phyloP scores from a whole-genome alignment of 1,284 basidiomycete genomes.

The Pholiota adiposa region DNA sequence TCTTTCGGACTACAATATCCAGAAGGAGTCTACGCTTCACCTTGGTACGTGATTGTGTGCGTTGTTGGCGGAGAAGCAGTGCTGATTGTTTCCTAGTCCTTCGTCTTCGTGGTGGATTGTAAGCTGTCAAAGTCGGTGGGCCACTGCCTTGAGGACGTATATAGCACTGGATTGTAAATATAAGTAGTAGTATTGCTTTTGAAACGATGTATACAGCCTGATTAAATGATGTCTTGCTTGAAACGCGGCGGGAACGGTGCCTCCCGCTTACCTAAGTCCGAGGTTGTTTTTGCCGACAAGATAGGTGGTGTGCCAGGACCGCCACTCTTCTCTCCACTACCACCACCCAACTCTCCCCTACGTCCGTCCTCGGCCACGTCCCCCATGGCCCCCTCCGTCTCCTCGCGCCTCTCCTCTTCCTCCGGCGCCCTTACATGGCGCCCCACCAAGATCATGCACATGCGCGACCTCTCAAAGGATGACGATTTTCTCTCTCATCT shows the following conservation, averaged over 20 bases:
- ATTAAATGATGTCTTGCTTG: conserved; percentile 19
- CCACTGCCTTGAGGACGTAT: conserved; percentile 3
- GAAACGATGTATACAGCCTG: conserved; percentile 8
- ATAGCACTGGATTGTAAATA: conserved; percentile 3
- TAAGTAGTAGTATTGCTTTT: background rate
- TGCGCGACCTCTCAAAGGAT: conserved; percentile 82
- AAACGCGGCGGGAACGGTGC: conserved; percentile 12
- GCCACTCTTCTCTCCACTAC: conserved; percentile 21
- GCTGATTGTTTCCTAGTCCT: conserved; percentile 46
- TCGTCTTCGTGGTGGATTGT: conserved; percentile 63
- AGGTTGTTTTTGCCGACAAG: conserved; percentile 25
- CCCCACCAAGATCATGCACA: conserved; percentile 84
- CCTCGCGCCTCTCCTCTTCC: conserved; percentile 33
- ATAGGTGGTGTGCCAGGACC: conserved; percentile 24
- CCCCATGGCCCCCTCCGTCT: conserved; percentile 40
- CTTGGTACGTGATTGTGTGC: conserved; percentile 37
- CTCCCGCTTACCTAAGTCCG: conserved; percentile 29
- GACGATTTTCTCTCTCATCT: conserved; percentile 87
- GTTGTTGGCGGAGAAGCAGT: conserved; percentile 12
- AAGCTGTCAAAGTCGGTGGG: background rate
- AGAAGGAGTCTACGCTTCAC: conserved; percentile 76
- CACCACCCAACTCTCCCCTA: conserved; percentile 20
- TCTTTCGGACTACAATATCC: conserved; percentile 70
- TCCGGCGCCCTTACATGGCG: conserved; percentile 57
- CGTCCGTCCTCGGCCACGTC: conserved; percentile 19